phyloP scores from a whole-genome alignment of 2,329 filamentous ascomycete genomes.

The Zymoseptoria tritici region DNA sequence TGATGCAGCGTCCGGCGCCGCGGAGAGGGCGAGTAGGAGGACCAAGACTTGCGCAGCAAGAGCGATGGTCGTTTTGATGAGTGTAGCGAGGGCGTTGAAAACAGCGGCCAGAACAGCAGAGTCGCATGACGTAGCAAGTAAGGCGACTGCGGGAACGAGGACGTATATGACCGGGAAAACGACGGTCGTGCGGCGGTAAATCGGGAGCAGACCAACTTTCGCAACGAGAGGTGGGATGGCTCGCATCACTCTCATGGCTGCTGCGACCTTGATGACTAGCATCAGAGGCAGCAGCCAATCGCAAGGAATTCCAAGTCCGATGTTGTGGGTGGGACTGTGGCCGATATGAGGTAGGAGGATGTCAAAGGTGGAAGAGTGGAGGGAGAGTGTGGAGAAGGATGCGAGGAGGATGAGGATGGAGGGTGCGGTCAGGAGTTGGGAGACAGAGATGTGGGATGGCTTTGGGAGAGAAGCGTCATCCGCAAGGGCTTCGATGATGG shows the following conservation, averaged over 20 bases:
- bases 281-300: constrained; percentile 37
- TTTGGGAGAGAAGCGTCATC: constrained; percentile 17
- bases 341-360: constrained; percentile 42
- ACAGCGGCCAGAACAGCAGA: constrained; percentile 30
- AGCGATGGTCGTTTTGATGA: constrained; percentile 38
- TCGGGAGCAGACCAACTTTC: constrained; percentile 35
- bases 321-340: constrained; percentile 38
- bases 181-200: constrained; percentile 37
- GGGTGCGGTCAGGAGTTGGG: constrained; percentile 40
- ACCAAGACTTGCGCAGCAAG: constrained; percentile 38
- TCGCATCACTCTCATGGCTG: constrained; percentile 34
- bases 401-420: constrained; percentile 40
- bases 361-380: constrained; percentile 48
- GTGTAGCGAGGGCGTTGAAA: constrained; percentile 34
- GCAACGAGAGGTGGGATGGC: constrained; percentile 32
- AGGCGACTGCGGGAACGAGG: constrained; percentile 33
- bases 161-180: constrained; percentile 36
- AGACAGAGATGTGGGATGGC: constrained; percentile 36
- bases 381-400: constrained; percentile 48
- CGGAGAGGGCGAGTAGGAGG: constrained; percentile 41
- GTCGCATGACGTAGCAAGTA: constrained; percentile 29
- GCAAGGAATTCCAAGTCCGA: constrained; percentile 42
- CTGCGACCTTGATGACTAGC: constrained; percentile 35
- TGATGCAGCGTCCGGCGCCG: constrained; percentile 40
- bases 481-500: constrained; percentile 27